A percentile compares a stretch with the other conserved stretches of the same genome.
Evolutionary conservation across 1,284 basidiomycete genomes (phyloP).

Genomic region (Marasmius oreades): DNA sequence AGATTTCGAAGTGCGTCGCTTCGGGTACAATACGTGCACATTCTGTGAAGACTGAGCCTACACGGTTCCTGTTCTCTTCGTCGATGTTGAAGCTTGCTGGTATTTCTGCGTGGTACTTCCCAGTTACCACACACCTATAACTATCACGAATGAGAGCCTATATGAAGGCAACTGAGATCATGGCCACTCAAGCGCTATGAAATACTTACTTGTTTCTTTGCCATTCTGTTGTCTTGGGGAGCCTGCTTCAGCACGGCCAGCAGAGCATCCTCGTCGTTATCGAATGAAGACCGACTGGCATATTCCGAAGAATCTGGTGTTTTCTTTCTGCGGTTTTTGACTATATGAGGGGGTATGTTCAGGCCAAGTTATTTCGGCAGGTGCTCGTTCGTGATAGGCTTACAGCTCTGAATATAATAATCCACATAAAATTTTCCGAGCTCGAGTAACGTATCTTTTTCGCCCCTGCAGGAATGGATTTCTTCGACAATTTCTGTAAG

Average conservation of each 20-base stretch:
- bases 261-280: not conserved
- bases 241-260: not conserved
- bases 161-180: not conserved
- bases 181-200: not conserved
- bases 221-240: conserved; percentile 1
- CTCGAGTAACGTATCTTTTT: not conserved
- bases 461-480: not conserved
- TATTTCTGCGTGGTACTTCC: conserved; percentile 15
- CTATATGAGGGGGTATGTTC: not conserved
- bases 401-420: not conserved
- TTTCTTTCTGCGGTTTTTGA: conserved; percentile 1
- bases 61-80: not conserved
- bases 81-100: not conserved
- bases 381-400: not conserved
- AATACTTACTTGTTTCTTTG: conserved; percentile 2
- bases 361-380: not conserved
- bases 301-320: not conserved
- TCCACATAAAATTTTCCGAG: not conserved
- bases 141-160: conserved; percentile 27
- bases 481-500: no score
- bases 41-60: not conserved
- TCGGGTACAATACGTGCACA: conserved; percentile 8
- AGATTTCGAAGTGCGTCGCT: conserved; percentile 1
- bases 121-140: conserved; percentile 25
- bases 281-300: not conserved